Percentiles rank a stretch among this genome's conserved stretches.
These are phyloP conservation scores for Parietichytrium sp. DNA, from an alignment of 108 stramenopile species.

Conservation along the genomic window DNA sequence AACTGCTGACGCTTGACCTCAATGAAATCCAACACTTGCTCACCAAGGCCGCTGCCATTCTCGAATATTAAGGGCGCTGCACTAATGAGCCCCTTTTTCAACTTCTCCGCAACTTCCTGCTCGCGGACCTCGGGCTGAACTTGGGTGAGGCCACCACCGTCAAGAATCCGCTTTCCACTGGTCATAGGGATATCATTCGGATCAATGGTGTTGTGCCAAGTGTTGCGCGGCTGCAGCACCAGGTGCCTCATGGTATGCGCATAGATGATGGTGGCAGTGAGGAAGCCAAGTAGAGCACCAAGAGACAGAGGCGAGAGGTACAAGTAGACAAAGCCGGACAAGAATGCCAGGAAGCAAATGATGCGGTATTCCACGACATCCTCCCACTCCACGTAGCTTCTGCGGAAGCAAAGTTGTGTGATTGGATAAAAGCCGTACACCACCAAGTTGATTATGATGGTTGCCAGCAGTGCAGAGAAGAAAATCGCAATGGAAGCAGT, in stretches of 20 bases:
- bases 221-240: slow-evolving; percentile 28
- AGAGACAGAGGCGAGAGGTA: slow-evolving; percentile 26
- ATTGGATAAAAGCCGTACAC: slow-evolving; percentile 25
- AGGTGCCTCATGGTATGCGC: slow-evolving; percentile 28
- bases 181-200: slow-evolving; percentile 34
- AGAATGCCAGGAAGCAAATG: slow-evolving; percentile 23
- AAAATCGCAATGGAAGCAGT: background rate
- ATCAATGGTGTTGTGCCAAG: slow-evolving; percentile 38
- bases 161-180: slow-evolving; percentile 23
- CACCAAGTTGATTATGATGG: background rate
- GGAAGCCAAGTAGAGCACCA: slow-evolving; percentile 12
- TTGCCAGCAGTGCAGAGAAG: background rate
- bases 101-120: slow-evolving; percentile 14
- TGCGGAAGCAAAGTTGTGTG: background rate
- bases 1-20: slow-evolving; percentile 20
- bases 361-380: slow-evolving; percentile 29
- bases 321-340: slow-evolving; percentile 27
- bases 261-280: slow-evolving; percentile 26
- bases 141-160: slow-evolving; percentile 22
- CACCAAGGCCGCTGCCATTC: slow-evolving; percentile 6
- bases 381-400: background rate
- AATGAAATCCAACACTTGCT: slow-evolving; percentile 14
- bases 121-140: slow-evolving; percentile 32
- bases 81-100: background rate
- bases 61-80: slow-evolving; percentile 16